A percentile compares a stretch with the other conserved stretches of the same genome.
phyloP scores from a whole-genome alignment of 2,329 filamentous ascomycete species.

The Teratosphaeria epicoccoides region DNA sequence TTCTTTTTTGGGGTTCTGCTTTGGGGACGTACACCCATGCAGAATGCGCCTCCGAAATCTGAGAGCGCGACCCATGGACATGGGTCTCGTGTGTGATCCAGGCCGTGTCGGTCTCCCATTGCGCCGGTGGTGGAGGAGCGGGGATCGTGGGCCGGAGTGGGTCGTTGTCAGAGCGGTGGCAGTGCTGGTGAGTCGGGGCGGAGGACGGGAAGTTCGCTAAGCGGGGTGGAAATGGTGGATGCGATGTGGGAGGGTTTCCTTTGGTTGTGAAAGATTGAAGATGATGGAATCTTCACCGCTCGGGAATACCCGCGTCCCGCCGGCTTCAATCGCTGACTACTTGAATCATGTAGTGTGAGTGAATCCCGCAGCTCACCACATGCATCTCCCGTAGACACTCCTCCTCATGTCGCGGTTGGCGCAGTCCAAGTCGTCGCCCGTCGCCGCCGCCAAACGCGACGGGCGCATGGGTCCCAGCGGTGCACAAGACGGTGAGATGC shows the following conservation, averaged over 20 bases:
- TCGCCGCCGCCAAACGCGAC: constrained; percentile 2
- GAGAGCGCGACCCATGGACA: constrained; percentile 95
- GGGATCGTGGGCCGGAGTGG: neutral
- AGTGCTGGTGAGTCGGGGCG: no score
- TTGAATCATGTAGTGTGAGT: neutral
- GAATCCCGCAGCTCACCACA: neutral
- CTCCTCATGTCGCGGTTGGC: constrained; percentile 25
- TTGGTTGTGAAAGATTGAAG: constrained; percentile 1
- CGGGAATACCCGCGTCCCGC: constrained; percentile 1
- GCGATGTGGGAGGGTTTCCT: neutral
- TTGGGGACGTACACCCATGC: constrained; percentile 79
- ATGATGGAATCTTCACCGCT: neutral
- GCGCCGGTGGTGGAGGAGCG: constrained; percentile 5
- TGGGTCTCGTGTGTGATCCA: constrained; percentile 95
- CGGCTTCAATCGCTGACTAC: neutral
- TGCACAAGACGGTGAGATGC: constrained; percentile 24
- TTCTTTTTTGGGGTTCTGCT: no score
- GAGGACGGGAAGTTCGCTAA: no score
- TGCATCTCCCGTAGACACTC: neutral
- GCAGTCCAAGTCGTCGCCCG: constrained; percentile 17
- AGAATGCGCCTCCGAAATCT: constrained; percentile 95
- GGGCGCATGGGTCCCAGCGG: constrained; percentile 1
- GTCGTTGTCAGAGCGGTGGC: neutral
- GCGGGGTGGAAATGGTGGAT: neutral
- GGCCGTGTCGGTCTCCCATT: constrained; percentile 22